These are phyloP conservation scores for Trichoderma endophyticum DNA, from an alignment of 2,329 filamentous ascomycete species.

Conservation along the genomic window DNA sequence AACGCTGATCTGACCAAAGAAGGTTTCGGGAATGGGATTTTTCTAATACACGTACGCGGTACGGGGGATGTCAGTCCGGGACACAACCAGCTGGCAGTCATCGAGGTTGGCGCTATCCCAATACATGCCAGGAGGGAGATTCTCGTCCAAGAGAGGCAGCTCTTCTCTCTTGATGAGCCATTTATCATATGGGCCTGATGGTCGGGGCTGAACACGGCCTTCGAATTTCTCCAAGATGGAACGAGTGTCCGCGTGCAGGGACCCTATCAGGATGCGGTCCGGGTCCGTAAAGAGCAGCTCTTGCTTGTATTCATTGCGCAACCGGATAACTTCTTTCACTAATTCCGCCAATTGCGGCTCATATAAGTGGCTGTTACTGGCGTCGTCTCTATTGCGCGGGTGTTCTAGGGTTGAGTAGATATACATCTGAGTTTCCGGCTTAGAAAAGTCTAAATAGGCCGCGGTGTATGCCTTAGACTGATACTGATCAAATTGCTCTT, in stretches of 20 bases:
- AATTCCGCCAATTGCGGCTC: constrained; percentile 35
- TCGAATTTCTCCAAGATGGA: constrained; percentile 24
- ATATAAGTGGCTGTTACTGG: constrained; percentile 23
- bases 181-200: constrained; percentile 45
- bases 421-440: constrained; percentile 64
- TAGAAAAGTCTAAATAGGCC: constrained; percentile 60
- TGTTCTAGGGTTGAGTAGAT: constrained; percentile 54
- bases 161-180: constrained; percentile 53
- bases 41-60: constrained; percentile 41
- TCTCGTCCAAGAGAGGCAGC: constrained; percentile 37
- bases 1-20: neutral
- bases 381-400: neutral
- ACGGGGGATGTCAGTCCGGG: constrained; percentile 55
- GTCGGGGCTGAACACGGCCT: constrained; percentile 28
- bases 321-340: constrained; percentile 27
- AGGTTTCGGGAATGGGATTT: neutral
- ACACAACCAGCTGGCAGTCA: constrained; percentile 55
- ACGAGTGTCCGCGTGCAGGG: constrained; percentile 32
- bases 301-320: constrained; percentile 27
- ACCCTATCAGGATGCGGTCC: constrained; percentile 36
- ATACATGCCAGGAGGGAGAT: constrained; percentile 45
- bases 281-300: constrained; percentile 21
- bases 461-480: constrained; percentile 44
- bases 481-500: neutral
- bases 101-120: constrained; percentile 53